Evolutionary conservation across 192 early-diverging fungal genomes (phyloP).

Genomic region (Coemansia sp.): DNA sequence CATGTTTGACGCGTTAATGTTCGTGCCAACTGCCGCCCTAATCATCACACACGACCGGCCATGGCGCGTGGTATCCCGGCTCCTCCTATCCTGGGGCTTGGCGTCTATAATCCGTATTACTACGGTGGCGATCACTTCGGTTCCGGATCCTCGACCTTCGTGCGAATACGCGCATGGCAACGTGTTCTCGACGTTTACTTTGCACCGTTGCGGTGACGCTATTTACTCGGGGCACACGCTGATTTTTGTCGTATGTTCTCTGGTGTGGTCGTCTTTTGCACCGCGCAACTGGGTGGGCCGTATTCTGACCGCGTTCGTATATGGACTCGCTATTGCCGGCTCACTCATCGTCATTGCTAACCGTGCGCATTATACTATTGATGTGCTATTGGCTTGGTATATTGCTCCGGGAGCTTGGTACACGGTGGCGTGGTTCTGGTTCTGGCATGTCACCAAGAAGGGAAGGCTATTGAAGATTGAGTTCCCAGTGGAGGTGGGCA

Average conservation of each 20-base stretch:
- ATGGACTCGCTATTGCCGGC: constrained; percentile 58
- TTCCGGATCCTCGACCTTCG: constrained; percentile 62
- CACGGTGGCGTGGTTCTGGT: constrained; percentile 59
- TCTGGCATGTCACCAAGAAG: constrained; percentile 53
- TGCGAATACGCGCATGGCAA: constrained; percentile 61
- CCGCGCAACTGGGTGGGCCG: constrained; percentile 53
- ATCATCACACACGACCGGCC: constrained; percentile 59
- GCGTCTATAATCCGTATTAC: constrained; percentile 63
- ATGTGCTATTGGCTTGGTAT: constrained; percentile 65
- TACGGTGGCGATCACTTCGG: constrained; percentile 67
- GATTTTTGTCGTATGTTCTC: constrained; percentile 62
- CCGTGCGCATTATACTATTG: constrained; percentile 65
- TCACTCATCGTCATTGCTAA: constrained; percentile 65
- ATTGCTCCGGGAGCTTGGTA: constrained; percentile 59
- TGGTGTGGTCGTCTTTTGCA: constrained; percentile 64
- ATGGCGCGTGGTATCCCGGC: constrained; percentile 59
- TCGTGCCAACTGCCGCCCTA: constrained; percentile 57
- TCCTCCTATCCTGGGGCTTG: constrained; percentile 57
- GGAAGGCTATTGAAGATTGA: constrained; percentile 53
- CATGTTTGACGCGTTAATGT: constrained; percentile 61
- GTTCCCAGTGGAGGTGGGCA: constrained; percentile 54
- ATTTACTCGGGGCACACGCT: constrained; percentile 70
- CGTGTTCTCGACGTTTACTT: constrained; percentile 60
- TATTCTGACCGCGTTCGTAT: constrained; percentile 46
- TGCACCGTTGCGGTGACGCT: constrained; percentile 67